These are phyloP conservation scores for Anisodus tanguticus DNA, from an alignment of 257 asterid genomes.

Conservation along the genomic window DNA sequence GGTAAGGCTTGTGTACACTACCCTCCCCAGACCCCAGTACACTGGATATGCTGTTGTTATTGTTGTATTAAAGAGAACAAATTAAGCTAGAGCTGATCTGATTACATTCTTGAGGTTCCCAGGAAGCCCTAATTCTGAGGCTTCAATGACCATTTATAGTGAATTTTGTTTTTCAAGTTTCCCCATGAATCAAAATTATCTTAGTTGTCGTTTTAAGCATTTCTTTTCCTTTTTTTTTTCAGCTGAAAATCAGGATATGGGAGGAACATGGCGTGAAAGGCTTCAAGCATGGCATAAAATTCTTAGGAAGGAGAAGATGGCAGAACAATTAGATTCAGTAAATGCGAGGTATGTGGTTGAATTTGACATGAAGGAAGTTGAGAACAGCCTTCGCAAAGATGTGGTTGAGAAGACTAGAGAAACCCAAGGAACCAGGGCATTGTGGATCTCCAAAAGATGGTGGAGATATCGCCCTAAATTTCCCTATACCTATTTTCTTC, in stretches of 20 bases:
- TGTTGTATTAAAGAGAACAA: background rate
- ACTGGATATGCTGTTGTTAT: too few species aligned
- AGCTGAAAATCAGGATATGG: slow-evolving; percentile 57
- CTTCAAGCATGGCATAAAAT: slow-evolving; percentile 78
- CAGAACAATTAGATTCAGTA: slow-evolving; percentile 65
- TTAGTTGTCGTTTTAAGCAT: slow-evolving; percentile 26
- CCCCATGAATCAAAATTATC: background rate
- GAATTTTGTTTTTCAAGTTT: background rate
- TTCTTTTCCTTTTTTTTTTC: slow-evolving; percentile 30
- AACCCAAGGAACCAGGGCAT: slow-evolving; percentile 72
- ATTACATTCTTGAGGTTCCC: background rate
- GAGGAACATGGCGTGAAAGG: slow-evolving; percentile 91
- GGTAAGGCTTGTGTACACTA: too few species aligned
- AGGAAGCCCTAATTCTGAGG: background rate
- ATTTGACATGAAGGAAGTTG: slow-evolving; percentile 98
- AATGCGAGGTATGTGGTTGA: slow-evolving; percentile 86
- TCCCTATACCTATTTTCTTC: slow-evolving; percentile 93
- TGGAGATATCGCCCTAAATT: slow-evolving; percentile 99
- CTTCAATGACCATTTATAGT: background rate
- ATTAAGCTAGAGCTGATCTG: background rate
- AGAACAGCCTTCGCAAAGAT: slow-evolving; percentile 89
- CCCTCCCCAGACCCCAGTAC: too few species aligned
- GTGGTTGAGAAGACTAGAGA: slow-evolving; percentile 68
- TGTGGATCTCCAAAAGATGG: slow-evolving; percentile 99
- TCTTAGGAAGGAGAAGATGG: slow-evolving; percentile 75